These are phyloP conservation scores for Nasturtium officinale DNA, from an alignment of 345 rosid species.

Conservation along the genomic window DNA sequence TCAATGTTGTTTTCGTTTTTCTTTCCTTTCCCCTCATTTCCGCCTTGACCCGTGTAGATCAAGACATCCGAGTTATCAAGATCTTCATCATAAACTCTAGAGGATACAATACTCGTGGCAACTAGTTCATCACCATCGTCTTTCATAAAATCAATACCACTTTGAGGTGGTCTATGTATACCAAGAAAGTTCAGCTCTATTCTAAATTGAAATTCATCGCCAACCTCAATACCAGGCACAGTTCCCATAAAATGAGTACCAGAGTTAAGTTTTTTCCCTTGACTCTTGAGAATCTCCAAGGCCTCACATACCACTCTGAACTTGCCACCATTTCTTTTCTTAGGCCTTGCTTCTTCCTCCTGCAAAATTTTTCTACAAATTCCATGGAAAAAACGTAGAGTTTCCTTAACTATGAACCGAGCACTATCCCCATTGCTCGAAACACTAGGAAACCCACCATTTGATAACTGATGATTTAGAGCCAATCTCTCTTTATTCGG, in stretches of 20 bases:
- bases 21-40: conserved; percentile 54
- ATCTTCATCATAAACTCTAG: conserved; percentile 68
- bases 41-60: conserved; percentile 76
- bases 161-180: conserved; percentile 64
- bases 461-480: conserved; percentile 25
- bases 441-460: conserved; percentile 45
- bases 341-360: conserved; percentile 63
- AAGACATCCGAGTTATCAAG: conserved; percentile 63
- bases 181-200: conserved; percentile 73
- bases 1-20: conserved; percentile 5
- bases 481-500: conserved; percentile 27
- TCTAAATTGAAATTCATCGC: conserved; percentile 80
- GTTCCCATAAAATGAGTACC: conserved; percentile 55
- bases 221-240: conserved; percentile 82
- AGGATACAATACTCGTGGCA: conserved; percentile 72
- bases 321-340: conserved; percentile 9
- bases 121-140: conserved; percentile 36
- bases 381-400: conserved; percentile 61
- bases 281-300: conserved; percentile 52
- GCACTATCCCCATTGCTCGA: conserved; percentile 30
- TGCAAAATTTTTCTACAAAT: conserved; percentile 63
- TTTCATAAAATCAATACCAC: conserved; percentile 71
- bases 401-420: conserved; percentile 69
- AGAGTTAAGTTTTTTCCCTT: conserved; percentile 45
- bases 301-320: conserved; percentile 62